Base-by-base conservation (phyloP, 441 rosid species). In the Erodium moschatum region DNA sequence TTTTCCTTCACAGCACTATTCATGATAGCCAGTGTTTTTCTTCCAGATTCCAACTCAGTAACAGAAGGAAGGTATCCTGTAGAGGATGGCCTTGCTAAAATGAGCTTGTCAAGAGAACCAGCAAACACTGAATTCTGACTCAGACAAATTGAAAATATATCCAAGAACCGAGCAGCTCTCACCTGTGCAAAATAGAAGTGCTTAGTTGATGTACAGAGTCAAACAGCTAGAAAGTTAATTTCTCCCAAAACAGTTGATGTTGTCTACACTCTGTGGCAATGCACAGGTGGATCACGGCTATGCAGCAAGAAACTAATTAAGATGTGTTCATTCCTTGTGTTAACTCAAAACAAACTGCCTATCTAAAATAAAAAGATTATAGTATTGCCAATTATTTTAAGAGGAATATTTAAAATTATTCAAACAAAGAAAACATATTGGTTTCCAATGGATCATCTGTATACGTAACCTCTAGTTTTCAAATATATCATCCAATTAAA, bases 161-260 rank as follows among this genome's bases (percentile, higher is more conserved):
- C 92, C 86, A 94, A 79, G 78, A 94, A 84, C 78, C 89, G 81
- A 65, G 97, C 88, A 71, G 99, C 90, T 72, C 85, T 80, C 67
- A 89, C 88, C 99, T 94, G 68, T 46, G 66, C 1, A 61, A 42
- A 58, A 64, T 20, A 64, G 68, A 33, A 64, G 48, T 29, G 24
- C 16, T 31, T 31, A 31, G 35, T 5, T 5, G 35, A 1, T 31
- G 35, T 31, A 31, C 35, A 31, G 35, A 31, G 6, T 31, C 35
- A 31, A 31, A 31, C 35, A 31, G 35, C 4, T 3, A 31, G 35
- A 31, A 31, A 31, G 5, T 31, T 31, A 29, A 31, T 3, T 5
- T 31, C 35, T 31, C 35, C 35, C 35, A 31, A 31, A 5, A 31
- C 35, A 31, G 35, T 1, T 31, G 35, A 31, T 31, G 35, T 31